phyloP scores from a whole-genome alignment of 495 filamentous ascomycete species.

The Recurvomyces mirabilis region DNA sequence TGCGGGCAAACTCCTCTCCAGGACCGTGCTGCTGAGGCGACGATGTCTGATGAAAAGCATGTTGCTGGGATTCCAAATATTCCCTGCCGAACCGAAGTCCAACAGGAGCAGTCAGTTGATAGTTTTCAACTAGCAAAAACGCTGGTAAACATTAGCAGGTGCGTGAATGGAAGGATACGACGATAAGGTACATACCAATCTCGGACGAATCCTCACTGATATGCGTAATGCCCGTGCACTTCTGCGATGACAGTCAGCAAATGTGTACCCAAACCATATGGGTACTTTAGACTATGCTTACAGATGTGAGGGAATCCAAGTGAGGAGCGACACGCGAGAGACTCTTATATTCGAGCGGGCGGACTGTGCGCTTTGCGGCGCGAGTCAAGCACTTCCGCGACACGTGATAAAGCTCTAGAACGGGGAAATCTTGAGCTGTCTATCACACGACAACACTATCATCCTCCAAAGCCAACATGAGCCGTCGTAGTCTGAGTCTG shows the following conservation, averaged over 20 bases:
- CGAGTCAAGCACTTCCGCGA: no score
- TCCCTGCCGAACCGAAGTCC: conserved; percentile 38
- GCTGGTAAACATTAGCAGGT: conserved; percentile 3
- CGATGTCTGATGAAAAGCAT: conserved; percentile 18
- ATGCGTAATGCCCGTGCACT: conserved; percentile 44
- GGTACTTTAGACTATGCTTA: no score
- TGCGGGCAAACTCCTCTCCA: conserved; percentile 9
- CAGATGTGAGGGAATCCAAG: no score
- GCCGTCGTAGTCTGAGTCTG: conserved; percentile 6
- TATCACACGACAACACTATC: conserved; percentile 11
- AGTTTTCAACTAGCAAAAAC: conserved; percentile 50
- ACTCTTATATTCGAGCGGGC: no score
- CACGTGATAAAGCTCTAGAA: no score
- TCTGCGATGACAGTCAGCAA: no score
- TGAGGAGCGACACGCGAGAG: no score
- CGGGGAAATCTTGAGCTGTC: no score
- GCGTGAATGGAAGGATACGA: conserved; percentile 34
- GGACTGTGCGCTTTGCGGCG: no score
- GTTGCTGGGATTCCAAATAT: conserved; percentile 31
- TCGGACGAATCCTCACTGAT: conserved; percentile 46
- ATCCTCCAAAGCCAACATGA: conserved; percentile 3
- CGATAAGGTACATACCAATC: conserved; percentile 45
- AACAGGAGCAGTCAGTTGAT: conserved; percentile 31
- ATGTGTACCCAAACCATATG: no score
- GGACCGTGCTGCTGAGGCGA: neutral